These are phyloP conservation scores for Metarhizium robertsii DNA, from an alignment of 2,329 filamentous ascomycete genomes.

Conservation along the genomic window DNA sequence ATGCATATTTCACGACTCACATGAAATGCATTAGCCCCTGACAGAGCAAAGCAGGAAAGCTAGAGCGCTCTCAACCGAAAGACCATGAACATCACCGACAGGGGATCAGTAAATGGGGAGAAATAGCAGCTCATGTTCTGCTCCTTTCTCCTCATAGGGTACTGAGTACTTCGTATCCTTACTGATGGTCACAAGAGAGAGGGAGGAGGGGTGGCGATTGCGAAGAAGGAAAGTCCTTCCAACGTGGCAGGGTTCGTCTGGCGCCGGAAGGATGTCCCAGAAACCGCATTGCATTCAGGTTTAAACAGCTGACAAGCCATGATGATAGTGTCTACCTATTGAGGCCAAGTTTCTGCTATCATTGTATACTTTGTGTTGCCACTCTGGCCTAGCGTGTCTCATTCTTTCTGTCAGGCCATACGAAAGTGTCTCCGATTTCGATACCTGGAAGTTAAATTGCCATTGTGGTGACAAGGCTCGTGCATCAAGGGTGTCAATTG, in stretches of 20 bases:
- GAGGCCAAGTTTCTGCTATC: neutral
- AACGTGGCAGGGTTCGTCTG: slow-evolving; percentile 20
- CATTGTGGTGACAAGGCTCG: neutral
- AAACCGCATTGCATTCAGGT: slow-evolving; percentile 2
- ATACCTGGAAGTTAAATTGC: neutral
- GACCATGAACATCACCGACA: neutral
- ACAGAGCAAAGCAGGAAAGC: neutral
- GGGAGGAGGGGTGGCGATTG: slow-evolving; percentile 5
- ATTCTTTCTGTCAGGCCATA: neutral
- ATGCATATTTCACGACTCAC: slow-evolving; percentile 4
- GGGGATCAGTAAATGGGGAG: neutral
- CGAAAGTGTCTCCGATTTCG: neutral
- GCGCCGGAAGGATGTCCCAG: slow-evolving; percentile 3
- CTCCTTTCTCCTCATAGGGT: neutral
- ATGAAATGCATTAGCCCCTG: slow-evolving; percentile 3
- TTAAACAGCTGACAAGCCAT: neutral
- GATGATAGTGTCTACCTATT: neutral
- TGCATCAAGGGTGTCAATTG: neutral
- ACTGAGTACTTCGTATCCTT: neutral
- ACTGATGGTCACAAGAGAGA: neutral
- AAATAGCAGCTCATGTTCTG: neutral
- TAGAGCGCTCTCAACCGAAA: neutral
- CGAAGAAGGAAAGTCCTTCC: slow-evolving; percentile 5
- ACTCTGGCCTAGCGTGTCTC: neutral
- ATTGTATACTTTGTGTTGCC: neutral